These are phyloP conservation scores for Discostella stelligera DNA, from an alignment of 352 stramenopile species.

Conservation along the genomic window DNA sequence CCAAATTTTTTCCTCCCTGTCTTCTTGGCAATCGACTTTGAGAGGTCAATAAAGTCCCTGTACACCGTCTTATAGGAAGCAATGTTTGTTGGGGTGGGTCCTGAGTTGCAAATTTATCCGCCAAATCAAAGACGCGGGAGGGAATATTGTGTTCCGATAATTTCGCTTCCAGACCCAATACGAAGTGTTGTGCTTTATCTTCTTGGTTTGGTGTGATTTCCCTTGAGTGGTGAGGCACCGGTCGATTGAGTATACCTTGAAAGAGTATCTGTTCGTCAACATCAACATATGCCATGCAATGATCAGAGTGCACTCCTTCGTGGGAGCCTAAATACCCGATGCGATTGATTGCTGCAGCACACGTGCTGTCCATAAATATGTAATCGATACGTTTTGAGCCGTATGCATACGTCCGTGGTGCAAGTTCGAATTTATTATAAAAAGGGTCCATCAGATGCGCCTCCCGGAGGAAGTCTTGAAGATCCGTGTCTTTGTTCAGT, in stretches of 20 bases:
- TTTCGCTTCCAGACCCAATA: not conserved
- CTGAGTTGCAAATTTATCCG: not conserved
- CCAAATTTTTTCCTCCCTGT: too few relatives aligned
- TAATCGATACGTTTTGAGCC: slow-evolving; percentile 6
- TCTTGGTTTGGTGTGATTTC: too few relatives aligned
- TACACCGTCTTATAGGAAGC: not conserved
- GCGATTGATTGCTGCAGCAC: not conserved
- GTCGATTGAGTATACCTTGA: too few relatives aligned
- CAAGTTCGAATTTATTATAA: too few relatives aligned
- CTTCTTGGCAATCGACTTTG: not conserved
- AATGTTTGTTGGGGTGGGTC: not conserved
- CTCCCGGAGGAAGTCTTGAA: not conserved
- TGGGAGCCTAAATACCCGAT: too few relatives aligned
- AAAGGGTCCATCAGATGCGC: not conserved
- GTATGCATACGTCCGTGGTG: slow-evolving; percentile 2
- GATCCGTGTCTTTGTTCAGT: slow-evolving; percentile 23
- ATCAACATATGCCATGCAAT: too few relatives aligned
- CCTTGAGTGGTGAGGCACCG: too few relatives aligned
- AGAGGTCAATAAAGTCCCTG: not conserved
- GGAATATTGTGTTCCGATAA: not conserved
- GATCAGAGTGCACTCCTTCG: too few relatives aligned
- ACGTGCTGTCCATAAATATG: slow-evolving; percentile 4
- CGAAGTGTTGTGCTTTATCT: slow-evolving; percentile 12
- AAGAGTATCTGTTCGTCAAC: too few relatives aligned
- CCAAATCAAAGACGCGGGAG: not conserved